Evolutionary conservation across 495 filamentous ascomycete species (phyloP), one percentile per base, ranked within the genome.

Genomic region (Aspergillus leporis): DNA sequence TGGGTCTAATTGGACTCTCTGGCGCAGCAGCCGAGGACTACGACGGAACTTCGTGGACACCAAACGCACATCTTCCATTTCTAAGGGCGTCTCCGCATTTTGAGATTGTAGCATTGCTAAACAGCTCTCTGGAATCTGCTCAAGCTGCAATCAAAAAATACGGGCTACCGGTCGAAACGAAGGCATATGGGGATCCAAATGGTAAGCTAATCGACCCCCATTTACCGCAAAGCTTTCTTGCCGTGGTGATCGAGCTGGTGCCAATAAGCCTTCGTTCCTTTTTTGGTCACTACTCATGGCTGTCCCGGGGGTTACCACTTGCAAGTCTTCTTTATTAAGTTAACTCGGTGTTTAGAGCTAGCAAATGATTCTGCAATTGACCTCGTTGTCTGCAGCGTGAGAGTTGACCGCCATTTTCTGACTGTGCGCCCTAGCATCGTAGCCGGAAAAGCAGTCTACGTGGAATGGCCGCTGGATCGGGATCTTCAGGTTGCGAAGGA

Each of bases 1-100:
- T 85, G 40, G 85, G 73, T 47, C 69, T 88, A 54, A 79, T 87
- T 61, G 85, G 85, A n/a, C 84, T 86, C 67, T 83, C 81, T 0
- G 65, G 75, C 45, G 49, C 61, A 46, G 25, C 63, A 25, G 48
- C 49, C 30, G 53, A 55, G 21, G 21, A 55, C 9, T 55, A 55
- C 16, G 53, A 48, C 7, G 53, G 53, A 0, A 53, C 77, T 21
- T 64, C 79, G n/a, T 87, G 84, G 85, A 80, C 84, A 1, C 69
- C 70, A n/a, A 36, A 58, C 12, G 83, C 79, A 38, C 86, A 87
- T 64, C 71, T 88, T 2, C 79, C 82, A 3, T 84, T 81, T 69
- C 79, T 86, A 53, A 22, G 58, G 63, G 48, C 30, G 14, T 40
- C 58, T 4, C 30, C 64, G 22, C 72, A 81, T 10, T 87, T 82